A percentile compares a stretch with the other conserved stretches of the same genome.
Evolutionary conservation across 495 filamentous ascomycete species (phyloP).

Genomic region (Lasiosphaeria hispida): DNA sequence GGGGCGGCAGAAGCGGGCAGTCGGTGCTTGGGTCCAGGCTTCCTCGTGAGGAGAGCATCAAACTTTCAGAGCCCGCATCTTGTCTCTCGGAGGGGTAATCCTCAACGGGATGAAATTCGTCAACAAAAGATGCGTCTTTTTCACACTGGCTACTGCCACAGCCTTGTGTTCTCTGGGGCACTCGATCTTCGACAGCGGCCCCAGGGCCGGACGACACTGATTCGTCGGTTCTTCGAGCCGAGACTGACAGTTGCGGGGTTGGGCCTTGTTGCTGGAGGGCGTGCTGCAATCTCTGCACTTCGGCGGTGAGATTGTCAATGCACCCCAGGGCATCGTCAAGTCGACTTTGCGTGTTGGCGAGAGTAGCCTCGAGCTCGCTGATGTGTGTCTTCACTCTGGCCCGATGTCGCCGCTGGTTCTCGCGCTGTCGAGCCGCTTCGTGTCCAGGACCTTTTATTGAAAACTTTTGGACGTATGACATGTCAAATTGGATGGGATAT

Average conservation of each 20-base stretch:
- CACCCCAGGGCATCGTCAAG: slow-evolving; percentile 21
- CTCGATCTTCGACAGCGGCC: background rate
- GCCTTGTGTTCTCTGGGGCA: background rate
- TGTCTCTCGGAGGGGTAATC: background rate
- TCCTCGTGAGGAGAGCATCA: no score
- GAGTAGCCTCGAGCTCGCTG: slow-evolving; percentile 22
- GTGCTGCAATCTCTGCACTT: slow-evolving; percentile 18
- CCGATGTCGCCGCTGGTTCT: slow-evolving; percentile 35
- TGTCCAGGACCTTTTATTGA: slow-evolving; percentile 22
- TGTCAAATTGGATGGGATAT: background rate
- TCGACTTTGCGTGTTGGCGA: slow-evolving; percentile 12
- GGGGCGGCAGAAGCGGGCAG: slow-evolving; percentile 15
- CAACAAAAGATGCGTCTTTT: background rate
- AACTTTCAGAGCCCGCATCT: no score
- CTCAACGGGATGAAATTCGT: background rate
- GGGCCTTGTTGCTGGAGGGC: background rate
- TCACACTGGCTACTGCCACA: background rate
- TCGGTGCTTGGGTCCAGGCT: slow-evolving; percentile 5
- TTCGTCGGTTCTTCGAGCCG: no score
- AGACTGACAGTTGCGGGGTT: background rate
- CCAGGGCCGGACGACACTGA: no score
- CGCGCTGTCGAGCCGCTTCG: slow-evolving; percentile 26
- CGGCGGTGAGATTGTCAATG: slow-evolving; percentile 21
- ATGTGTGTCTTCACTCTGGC: slow-evolving; percentile 29
- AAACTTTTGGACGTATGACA: slow-evolving; percentile 20